Evolutionary conservation across 2,329 filamentous ascomycete species (phyloP), one percentile per base, ranked within the genome.

Genomic region (Stagonosporopsis chrysanthemi): DNA sequence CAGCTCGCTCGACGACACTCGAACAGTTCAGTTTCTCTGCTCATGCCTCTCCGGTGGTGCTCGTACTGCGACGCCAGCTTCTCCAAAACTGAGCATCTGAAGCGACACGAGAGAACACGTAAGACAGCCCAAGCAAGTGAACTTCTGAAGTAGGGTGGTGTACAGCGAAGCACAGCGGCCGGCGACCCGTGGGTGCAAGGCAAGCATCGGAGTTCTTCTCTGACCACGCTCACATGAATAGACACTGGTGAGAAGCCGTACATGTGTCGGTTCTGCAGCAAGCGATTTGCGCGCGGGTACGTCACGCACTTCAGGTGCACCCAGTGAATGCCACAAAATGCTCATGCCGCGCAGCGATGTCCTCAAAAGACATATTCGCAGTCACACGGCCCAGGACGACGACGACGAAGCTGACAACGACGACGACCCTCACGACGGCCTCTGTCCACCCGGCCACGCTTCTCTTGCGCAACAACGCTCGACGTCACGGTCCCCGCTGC

Each of bases 61-160:
- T 44, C 42, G 26, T 44, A 31, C 42, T 44, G 42, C 8, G 26
- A 33, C 12, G 42, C 28, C 42, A 44, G 42, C 42, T 31, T 44
- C 28, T 31, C 42, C 15, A 31, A 44, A 31, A 22, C n/a, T 9
- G 42, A 44, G 26, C 26, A 44, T 22, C 28, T 44, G 42, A 44
- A 44, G 42, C 42, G 42, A 44, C 42, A 44, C 42, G 42, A 44
- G 42, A 31, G 42, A 22, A 44, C 26, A 44, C 42, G 42, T 31
- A 44, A 44, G 42, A 31, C 42, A 31, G 26, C 42, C 42, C 42
- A 33, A 33, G 39, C 39, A 29, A 19, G 19, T 19, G 19, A n/a
- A n/a, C n/a, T n/a, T n/a, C n/a, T n/a, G n/a, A 19, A 19, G 19
- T 19, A 19, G 19, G 19, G 19, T 19, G 19, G 3, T 19, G 19